Base-by-base conservation (phyloP, 805 yeast genomes). In the Pichia rugopelliculosa region DNA sequence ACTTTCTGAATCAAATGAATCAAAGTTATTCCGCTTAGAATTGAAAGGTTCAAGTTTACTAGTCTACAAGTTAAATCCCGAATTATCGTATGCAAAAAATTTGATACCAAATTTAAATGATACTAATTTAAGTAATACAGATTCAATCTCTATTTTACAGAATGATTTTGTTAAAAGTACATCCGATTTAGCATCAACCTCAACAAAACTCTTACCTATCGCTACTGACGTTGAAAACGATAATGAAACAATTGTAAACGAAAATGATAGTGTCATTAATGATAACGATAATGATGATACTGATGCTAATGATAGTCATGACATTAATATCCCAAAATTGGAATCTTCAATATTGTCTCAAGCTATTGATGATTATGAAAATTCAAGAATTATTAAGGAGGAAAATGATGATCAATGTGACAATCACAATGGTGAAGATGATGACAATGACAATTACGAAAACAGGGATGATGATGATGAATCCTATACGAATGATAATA, bases 41-140 rank as follows among this genome's bases (percentile, higher is more conserved):
- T 66, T 89, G 48, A 77, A 74, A 56, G 96, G 96, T 18, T 77
- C 89, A 2, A 69, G 71, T 39, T 65, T 89, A 45, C 70, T 72
- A 46, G 62, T 89, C 17, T 85, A 76, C 68, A 83, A 78, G 60
- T 73, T 79, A 34, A 82, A 75, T 2, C 63, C 68, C 23, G 79
- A 70, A 24, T 47, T 79, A 12, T 20, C 44, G 8, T 50, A 15
- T 45, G 55, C 48, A 10, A 52, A 50, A 43, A 47, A 41, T 33
- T 34, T 52, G n/a, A 41, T 27, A 1, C 22, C 39, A 6, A 12
- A 30, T 15, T 22, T 37, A 36, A 18, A 23, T 13, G 46, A 39
- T 18, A 39, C 41, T 20, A 38, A 3, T 3, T 21, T 48, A 1
- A 41, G 41, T 33, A 15, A 38, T 38, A 13, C 24, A 9, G 40